Conservation (phyloP, 176 grass and related monocot species). For the maize (Zea mays) region Zm-B73-REFERENCE-NAM-5.0 NC_050101.1:168938501-168939000, state of each 20-base stretch:
- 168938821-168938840: conserved; percentile 61
- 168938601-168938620: conserved; percentile 72
- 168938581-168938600: conserved; percentile 82
- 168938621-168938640: conserved; percentile 69
- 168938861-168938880: conserved; percentile 87
- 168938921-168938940: conserved; percentile 44
- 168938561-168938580: conserved; percentile 87
- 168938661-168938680: conserved; percentile 66
- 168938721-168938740: conserved; percentile 66
- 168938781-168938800: conserved; percentile 31
- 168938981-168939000: neutral
- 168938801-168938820: conserved; percentile 37
- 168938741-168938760: neutral
- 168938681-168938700: conserved; percentile 90
- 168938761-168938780: neutral
- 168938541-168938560: conserved; percentile 13
- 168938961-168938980: conserved; percentile 10
- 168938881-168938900: conserved; percentile 87
- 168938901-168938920: conserved; percentile 85
- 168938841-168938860: conserved; percentile 56
- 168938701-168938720: conserved; percentile 96
- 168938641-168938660: conserved; percentile 73
- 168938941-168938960: conserved; percentile 10
- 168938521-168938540: conserved; percentile 31
- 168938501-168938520: conserved; percentile 18